Conservation (phyloP, 2,329 filamentous ascomycete species). For the Pseudocercospora vitis region DNA sequence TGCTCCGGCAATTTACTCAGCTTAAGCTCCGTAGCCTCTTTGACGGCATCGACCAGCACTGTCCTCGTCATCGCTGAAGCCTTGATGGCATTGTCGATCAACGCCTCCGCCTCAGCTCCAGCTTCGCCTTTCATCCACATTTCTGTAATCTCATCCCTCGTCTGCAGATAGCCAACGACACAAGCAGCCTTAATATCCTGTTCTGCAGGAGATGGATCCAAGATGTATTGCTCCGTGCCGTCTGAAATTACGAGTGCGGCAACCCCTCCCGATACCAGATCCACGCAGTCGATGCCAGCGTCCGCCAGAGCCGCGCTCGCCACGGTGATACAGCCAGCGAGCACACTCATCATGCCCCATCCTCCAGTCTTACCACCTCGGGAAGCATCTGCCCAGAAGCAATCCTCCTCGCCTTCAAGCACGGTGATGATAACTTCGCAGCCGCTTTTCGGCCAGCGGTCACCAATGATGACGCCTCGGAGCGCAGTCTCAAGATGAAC, state of each 20-base stretch:
- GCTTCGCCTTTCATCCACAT: conserved; percentile 84
- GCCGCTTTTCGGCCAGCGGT: conserved; percentile 97
- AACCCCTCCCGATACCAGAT: conserved; percentile 84
- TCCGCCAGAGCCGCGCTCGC: conserved; percentile 90
- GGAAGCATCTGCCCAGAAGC: conserved; percentile 59
- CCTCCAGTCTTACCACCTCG: conserved; percentile 46
- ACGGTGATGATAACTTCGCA: conserved; percentile 94
- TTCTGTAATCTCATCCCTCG: conserved; percentile 87
- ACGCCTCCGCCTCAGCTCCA: conserved; percentile 49
- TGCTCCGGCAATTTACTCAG: conserved; percentile 17
- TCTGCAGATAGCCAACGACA: conserved; percentile 84
- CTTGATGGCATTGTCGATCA: conserved; percentile 64
- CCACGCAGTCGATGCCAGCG: conserved; percentile 93
- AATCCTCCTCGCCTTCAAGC: conserved; percentile 86
- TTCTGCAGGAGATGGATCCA: conserved; percentile 82
- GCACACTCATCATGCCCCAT: conserved; percentile 88
- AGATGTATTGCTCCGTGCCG: conserved; percentile 52
- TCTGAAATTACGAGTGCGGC: conserved; percentile 67
- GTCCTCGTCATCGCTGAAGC: conserved; percentile 60
- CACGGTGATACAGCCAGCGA: conserved; percentile 89
- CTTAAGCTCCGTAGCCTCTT: conserved; percentile 53
- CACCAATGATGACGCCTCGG: conserved; percentile 83
- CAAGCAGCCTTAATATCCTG: conserved; percentile 75
- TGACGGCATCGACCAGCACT: conserved; percentile 62
- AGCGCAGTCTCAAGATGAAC: conserved; percentile 90